phyloP scores from a whole-genome alignment of 1,284 basidiomycete species.

The Irpex sp. region DNA sequence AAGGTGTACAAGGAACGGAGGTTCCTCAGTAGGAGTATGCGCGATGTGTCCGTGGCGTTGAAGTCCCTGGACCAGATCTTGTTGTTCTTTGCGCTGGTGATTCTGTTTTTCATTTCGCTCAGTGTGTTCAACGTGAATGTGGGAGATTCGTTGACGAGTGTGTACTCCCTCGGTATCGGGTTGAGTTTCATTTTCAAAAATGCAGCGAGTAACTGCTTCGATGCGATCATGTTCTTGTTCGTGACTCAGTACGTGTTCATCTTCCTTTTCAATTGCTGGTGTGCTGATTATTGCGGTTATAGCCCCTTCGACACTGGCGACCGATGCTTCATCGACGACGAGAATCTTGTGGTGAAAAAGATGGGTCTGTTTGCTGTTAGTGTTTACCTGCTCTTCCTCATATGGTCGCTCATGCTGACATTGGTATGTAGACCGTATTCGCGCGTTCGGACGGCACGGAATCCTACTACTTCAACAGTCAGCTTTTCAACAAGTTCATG shows the following conservation, averaged over 20 bases:
- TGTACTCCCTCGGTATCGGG: constrained; percentile 64
- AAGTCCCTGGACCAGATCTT: constrained; percentile 57
- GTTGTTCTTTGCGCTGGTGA: constrained; percentile 52
- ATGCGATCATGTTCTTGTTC: constrained; percentile 75
- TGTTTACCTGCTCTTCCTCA: neutral
- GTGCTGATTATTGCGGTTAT: too few species aligned
- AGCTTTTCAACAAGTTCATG: constrained; percentile 70
- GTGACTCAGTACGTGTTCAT: constrained; percentile 63
- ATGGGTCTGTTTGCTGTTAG: constrained; percentile 67
- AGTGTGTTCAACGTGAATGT: constrained; percentile 65
- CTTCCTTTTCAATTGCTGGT: too few species aligned
- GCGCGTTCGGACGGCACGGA: constrained; percentile 63
- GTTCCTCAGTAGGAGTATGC: constrained; percentile 65
- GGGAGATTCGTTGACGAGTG: constrained; percentile 54
- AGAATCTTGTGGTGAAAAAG: constrained; percentile 70
- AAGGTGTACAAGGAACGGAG: constrained; percentile 74
- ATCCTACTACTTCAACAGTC: constrained; percentile 74
- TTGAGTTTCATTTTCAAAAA: constrained; percentile 75
- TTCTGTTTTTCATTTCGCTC: constrained; percentile 69
- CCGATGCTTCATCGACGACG: constrained; percentile 63
- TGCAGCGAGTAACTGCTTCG: constrained; percentile 63
- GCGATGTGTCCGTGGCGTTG: constrained; percentile 62
- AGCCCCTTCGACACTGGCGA: constrained; percentile 78
- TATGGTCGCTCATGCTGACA: neutral
- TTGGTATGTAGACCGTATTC: constrained; percentile 50